These are phyloP conservation scores for Leishmania tarentolae DNA, from an alignment of 208 protist species.

Conservation along the genomic window DNA sequence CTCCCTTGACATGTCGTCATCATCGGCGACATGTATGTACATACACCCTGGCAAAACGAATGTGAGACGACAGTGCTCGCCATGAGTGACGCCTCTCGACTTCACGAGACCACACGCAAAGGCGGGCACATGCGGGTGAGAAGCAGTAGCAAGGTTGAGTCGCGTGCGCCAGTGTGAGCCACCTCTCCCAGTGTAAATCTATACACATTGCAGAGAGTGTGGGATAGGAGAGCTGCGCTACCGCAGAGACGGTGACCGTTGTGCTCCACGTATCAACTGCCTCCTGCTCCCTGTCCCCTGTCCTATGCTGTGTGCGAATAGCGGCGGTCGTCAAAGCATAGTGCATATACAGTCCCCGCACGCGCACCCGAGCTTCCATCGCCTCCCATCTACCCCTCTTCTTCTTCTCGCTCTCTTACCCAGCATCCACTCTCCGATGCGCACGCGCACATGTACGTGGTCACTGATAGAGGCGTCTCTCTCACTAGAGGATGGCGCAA, in stretches of 20 bases:
- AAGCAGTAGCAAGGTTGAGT: neutral
- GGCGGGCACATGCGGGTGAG: neutral
- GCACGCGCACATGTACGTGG: neutral
- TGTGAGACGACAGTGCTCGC: neutral
- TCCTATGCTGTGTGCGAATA: neutral
- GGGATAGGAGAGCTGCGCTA: neutral
- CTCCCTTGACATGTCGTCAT: neutral
- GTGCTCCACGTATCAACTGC: neutral
- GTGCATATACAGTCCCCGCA: neutral
- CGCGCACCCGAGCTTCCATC: neutral
- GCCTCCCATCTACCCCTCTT: neutral
- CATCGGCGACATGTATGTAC: neutral
- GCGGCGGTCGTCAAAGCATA: neutral
- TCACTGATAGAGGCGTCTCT: neutral
- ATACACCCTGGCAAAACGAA: neutral
- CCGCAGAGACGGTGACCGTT: neutral
- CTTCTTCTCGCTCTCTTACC: neutral
- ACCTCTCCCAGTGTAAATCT: neutral
- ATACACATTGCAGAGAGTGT: neutral
- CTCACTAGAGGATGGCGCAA: neutral
- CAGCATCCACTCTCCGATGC: neutral
- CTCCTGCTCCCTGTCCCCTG: neutral
- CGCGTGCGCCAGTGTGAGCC: neutral
- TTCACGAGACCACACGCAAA: neutral
- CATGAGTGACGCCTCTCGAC: neutral